Evolutionary conservation across 257 asterid species (phyloP), one percentile per base, ranked within the genome.

Genomic region (Fraxinus cuspidata): DNA sequence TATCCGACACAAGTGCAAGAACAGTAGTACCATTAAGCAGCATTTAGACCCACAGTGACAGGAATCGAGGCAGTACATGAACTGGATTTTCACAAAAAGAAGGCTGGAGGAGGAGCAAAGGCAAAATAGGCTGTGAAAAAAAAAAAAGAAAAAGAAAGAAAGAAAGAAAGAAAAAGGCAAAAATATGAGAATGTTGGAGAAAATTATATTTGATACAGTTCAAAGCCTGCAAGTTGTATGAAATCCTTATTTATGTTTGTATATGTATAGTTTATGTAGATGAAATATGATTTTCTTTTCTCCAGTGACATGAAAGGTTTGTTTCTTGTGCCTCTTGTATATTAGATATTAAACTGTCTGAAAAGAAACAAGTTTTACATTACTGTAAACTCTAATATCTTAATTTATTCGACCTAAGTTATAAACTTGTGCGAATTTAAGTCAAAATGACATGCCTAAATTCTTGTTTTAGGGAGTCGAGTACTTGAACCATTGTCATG

Each of bases 21-120:
- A 42, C 51, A 42, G 18, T 42, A 42, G 51, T 42, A 0, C n/a
- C 21, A 64, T 72, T 0, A n/a, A 53, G 11, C 19, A 28, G 51
- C 60, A 74, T 42, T 78, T 27, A 88, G 88, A 60, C 86, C 90
- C 85, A 84, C 86, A 51, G 63, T 25, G 72, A 75, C 77, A 65
- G 72, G 70, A 76, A 75, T 75, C 79, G 80, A 64, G 72, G 74
- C 38, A 66, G 68, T 72, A 77, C 66, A 82, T 79, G 89, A 80
- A 88, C 88, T 83, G 85, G 85, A 83, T 32, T 68, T 76, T 81
- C 74, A 15, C 7, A 47, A 15, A 47, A 47, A 86, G 80, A 47
- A 86, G 80, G 72, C 34, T 23, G 65, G 31, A 70, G 80, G 67
- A 75, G 82, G 88, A 38, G 84, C 42, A 79, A 72, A 77, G 81